phyloP scores from a whole-genome alignment of 1,139 yeast genomes.

The Casaregolazyma suthepensis region DNA sequence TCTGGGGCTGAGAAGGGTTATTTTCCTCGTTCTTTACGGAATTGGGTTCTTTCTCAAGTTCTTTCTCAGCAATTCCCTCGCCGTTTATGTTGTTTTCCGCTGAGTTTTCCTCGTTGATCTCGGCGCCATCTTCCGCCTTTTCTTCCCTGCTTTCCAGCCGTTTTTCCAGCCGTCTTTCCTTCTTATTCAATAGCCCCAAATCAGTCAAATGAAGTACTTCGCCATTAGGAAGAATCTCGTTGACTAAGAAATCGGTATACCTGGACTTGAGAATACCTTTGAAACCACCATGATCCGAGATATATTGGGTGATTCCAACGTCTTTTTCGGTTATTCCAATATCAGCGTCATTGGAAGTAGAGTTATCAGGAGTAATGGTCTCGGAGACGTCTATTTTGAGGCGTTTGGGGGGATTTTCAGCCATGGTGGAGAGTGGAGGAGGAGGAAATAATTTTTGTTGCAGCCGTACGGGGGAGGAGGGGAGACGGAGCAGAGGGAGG shows the following conservation, averaged over 20 bases:
- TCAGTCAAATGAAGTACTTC: slow-evolving; percentile 70
- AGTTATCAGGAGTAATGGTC: background rate
- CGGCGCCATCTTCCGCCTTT: slow-evolving; percentile 29
- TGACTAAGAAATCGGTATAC: slow-evolving; percentile 91
- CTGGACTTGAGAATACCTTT: slow-evolving; percentile 77
- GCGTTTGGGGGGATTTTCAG: background rate
- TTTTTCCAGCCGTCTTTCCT: slow-evolving; percentile 45
- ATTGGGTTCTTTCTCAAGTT: slow-evolving; percentile 23
- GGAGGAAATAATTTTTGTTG: background rate
- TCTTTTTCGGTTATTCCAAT: slow-evolving; percentile 51
- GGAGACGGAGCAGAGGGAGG: background rate
- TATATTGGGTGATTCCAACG: slow-evolving; percentile 77
- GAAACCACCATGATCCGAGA: slow-evolving; percentile 60
- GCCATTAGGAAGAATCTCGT: slow-evolving; percentile 68
- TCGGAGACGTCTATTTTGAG: background rate
- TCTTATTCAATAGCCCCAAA: slow-evolving; percentile 59
- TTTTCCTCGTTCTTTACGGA: slow-evolving; percentile 18
- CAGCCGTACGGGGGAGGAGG: background rate
- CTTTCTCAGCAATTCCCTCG: slow-evolving; percentile 18
- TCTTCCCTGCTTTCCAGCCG: slow-evolving; percentile 39
- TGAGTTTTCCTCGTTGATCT: slow-evolving; percentile 25
- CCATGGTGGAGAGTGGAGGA: background rate
- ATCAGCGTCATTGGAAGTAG: background rate
- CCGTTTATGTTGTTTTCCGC: background rate
- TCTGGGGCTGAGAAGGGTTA: slow-evolving; percentile 22